These are phyloP conservation scores for Talaromyces wortmannii DNA, from an alignment of 495 filamentous ascomycete species.

Conservation along the genomic window DNA sequence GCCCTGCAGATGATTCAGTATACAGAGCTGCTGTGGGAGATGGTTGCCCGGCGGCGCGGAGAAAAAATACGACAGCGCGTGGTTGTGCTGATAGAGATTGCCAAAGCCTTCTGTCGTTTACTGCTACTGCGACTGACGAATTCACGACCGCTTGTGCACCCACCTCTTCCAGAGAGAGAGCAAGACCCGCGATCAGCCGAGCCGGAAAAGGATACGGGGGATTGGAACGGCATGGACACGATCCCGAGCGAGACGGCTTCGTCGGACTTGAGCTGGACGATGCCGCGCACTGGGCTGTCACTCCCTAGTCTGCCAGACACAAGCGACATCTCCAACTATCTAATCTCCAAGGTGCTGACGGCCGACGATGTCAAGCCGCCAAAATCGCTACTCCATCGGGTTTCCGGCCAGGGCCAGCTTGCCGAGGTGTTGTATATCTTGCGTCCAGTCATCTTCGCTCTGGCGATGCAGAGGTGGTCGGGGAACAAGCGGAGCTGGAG, in stretches of 20 bases:
- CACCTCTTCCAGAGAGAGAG: constrained; percentile 81
- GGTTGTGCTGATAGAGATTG: constrained; percentile 75
- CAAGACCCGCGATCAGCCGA: constrained; percentile 57
- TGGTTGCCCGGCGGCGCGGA: constrained; percentile 76
- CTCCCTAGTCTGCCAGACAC: constrained; percentile 76
- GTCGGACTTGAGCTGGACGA: constrained; percentile 64
- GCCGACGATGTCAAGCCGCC: constrained; percentile 95
- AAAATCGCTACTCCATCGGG: constrained; percentile 68
- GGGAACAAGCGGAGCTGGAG: constrained; percentile 64
- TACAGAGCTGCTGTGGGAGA: constrained; percentile 82
- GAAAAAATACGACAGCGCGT: constrained; percentile 84
- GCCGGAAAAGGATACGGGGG: constrained; percentile 32
- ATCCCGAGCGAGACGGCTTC: constrained; percentile 34
- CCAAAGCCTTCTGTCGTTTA: constrained; percentile 83
- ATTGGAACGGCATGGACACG: constrained; percentile 42
- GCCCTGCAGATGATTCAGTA: constrained; percentile 86
- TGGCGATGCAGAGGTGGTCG: constrained; percentile 67
- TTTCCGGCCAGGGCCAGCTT: constrained; percentile 60
- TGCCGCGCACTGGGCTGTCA: constrained; percentile 85
- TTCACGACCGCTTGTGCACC: constrained; percentile 74
- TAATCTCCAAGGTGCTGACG: constrained; percentile 85
- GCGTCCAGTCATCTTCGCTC: constrained; percentile 80
- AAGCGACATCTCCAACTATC: constrained; percentile 73
- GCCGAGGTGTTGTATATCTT: constrained; percentile 90
- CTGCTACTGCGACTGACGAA: constrained; percentile 79